phyloP scores from a whole-genome alignment of 768 basidiomycete genomes.

The Crucibulum laeve region DNA sequence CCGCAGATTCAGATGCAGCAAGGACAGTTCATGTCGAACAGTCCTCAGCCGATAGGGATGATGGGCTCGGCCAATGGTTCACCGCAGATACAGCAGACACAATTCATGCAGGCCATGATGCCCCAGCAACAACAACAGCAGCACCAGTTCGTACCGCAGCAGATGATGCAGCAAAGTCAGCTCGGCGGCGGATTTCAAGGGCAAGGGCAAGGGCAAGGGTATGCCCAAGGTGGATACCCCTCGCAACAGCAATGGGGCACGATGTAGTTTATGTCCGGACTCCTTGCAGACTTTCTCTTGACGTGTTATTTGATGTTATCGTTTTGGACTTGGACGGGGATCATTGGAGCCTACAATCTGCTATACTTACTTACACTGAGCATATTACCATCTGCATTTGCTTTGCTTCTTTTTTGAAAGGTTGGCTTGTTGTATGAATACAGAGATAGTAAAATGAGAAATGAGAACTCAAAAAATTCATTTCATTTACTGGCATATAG shows the following conservation, averaged over 20 bases:
- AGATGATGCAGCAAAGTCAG: constrained; percentile 1
- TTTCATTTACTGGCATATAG: too few species aligned
- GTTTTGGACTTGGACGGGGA: too few species aligned
- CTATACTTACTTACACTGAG: too few species aligned
- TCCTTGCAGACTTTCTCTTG: too few species aligned
- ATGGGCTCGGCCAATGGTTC: neutral
- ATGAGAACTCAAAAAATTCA: too few species aligned
- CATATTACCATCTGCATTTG: too few species aligned
- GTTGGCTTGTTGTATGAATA: too few species aligned
- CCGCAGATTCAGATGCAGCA: constrained; percentile 6
- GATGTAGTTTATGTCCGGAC: neutral
- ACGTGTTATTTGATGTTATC: too few species aligned
- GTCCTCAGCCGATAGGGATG: constrained; percentile 1
- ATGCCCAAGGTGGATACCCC: neutral
- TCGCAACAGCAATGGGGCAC: constrained; percentile 3
- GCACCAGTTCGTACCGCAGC: neutral
- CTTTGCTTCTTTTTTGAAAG: too few species aligned
- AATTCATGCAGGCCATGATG: neutral
- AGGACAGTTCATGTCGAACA: neutral
- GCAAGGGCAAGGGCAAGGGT: neutral
- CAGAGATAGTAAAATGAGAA: too few species aligned
- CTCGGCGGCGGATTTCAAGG: neutral
- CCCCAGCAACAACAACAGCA: neutral
- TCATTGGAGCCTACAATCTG: too few species aligned
- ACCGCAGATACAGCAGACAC: neutral